Evolutionary conservation across 495 filamentous ascomycete genomes (phyloP), one percentile per base, ranked within the genome.

Genomic region (Xylaria castorea): DNA sequence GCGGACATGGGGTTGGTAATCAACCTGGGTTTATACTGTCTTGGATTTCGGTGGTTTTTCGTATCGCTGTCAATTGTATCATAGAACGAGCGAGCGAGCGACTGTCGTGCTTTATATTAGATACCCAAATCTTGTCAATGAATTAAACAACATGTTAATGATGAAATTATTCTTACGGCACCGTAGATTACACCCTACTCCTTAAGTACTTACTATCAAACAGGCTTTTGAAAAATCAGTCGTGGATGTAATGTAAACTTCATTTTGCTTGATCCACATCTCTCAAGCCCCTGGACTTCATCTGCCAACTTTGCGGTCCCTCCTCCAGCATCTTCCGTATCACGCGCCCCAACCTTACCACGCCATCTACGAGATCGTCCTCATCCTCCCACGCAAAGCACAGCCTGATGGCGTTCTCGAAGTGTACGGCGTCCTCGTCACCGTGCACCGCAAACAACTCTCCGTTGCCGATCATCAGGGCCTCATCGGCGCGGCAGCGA

Each of bases 1-100:
- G 66, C 86, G 96, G 75, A 98, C 95, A 34, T 99, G 96, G 96
- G 97, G 94, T 75, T 99, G 96, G 96, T 99, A 85, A 77, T 44
- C 42, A 25, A 18, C 30, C 16, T 25, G 53, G 30, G 11, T 44
- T 38, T 60, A 27, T 25, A 40, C n/a, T 46, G 9, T 14, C 9
- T 14, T 11, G 8, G 44, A 36, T 22, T 50, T 51, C 36, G 44
- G 38, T 20, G 20, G 22, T 30, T 42, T 7, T 18, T 30, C 12
- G 8, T 44, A 42, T n/a, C 20, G n/a, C 58, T 53, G 9, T n/a
- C 22, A n/a, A 36, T 50, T 48, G 58, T 71, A 71, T 18, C 18
- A 62, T 64, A 34, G 9, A 20, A 38, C 5, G 30, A 61, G 40
- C 25, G 34, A 60, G 48, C 36, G 57, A 64, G 38, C 38, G 61